phyloP scores from a whole-genome alignment of 768 basidiomycete genomes.

The Boletus edulis region DNA sequence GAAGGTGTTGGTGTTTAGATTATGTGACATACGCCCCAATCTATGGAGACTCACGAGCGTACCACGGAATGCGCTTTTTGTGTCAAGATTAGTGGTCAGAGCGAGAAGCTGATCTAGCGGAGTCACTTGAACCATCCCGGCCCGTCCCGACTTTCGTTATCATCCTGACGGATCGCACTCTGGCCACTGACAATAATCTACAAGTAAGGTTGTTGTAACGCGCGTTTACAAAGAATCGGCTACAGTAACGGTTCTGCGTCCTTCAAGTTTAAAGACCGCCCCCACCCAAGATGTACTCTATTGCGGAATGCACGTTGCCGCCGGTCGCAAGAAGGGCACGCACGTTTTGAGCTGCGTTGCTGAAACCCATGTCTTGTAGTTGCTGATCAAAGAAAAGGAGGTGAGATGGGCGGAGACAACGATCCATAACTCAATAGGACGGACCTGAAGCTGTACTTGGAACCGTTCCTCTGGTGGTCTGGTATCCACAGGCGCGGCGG shows the following conservation, averaged over 20 bases:
- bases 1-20: no score
- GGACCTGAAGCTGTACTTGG: conserved; percentile 79
- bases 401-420: neutral
- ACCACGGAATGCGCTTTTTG: no score
- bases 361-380: conserved; percentile 94
- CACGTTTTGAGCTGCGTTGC: conserved; percentile 85
- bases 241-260: neutral
- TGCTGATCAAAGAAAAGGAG: conserved; percentile 53
- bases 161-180: no score
- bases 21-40: no score
- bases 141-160: no score
- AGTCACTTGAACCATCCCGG: no score
- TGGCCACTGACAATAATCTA: neutral
- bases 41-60: no score
- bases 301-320: conserved; percentile 89
- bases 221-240: neutral
- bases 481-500: conserved; percentile 54
- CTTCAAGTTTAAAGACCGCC: conserved; percentile 45
- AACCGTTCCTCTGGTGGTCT: conserved; percentile 90
- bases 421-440: neutral
- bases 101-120: no score
- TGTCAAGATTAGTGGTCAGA: no score
- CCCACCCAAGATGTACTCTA: conserved; percentile 87
- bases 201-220: neutral
- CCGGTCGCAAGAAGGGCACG: conserved; percentile 87